phyloP scores from a whole-genome alignment of 176 grass and related monocot genomes.

The Melocanna baccifera region DNA sequence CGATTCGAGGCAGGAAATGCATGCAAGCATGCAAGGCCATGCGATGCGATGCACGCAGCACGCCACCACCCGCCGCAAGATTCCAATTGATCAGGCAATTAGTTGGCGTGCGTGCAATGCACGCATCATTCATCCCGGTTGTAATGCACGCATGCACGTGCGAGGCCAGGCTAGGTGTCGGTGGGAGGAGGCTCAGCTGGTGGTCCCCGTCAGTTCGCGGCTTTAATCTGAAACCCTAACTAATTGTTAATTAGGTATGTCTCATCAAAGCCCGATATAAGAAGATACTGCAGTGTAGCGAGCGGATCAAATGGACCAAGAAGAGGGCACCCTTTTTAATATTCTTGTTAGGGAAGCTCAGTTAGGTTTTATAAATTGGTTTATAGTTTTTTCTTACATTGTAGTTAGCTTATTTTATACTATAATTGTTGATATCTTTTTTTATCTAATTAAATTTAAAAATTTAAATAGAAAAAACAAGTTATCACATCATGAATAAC shows the following conservation, averaged over 20 bases:
- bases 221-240: neutral
- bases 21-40: neutral
- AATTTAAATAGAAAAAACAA: too few relatives aligned
- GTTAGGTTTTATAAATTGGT: too few relatives aligned
- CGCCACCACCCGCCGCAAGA: conserved; percentile 27
- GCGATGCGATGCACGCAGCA: neutral
- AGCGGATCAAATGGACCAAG: neutral
- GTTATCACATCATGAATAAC: too few relatives aligned
- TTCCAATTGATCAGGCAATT: neutral
- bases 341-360: too few relatives aligned
- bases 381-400: too few relatives aligned
- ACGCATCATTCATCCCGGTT: neutral
- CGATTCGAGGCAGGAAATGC: neutral
- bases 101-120: neutral
- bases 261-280: neutral
- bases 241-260: neutral
- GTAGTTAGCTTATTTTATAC: too few relatives aligned
- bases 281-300: neutral
- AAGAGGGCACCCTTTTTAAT: neutral
- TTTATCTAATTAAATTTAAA: too few relatives aligned
- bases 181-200: neutral
- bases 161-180: neutral
- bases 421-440: too few relatives aligned
- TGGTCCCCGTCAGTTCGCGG: neutral
- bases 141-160: conserved; percentile 13